Evolutionary conservation across 202 grass and related monocot species (phyloP).

Genomic region (Elaeis oleifera): DNA sequence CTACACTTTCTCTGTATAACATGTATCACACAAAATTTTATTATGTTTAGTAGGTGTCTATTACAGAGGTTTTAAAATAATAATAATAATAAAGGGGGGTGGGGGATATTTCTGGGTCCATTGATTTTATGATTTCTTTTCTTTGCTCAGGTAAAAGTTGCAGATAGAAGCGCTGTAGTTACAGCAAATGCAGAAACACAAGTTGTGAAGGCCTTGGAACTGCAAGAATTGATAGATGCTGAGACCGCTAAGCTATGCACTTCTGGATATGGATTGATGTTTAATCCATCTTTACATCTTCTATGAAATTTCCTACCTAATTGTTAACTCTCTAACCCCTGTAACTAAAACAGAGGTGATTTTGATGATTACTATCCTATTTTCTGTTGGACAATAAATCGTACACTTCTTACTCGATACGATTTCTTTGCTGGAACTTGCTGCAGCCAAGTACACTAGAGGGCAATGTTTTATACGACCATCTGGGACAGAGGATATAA

Average conservation of each 20-base stretch:
- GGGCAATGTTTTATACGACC: constrained; percentile 63
- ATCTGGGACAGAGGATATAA: constrained; percentile 65
- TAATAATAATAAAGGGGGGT: too few relatives aligned
- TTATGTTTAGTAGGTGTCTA: not conserved
- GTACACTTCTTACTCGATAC: too few relatives aligned
- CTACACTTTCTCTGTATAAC: too few relatives aligned
- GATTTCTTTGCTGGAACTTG: not conserved
- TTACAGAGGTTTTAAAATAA: too few relatives aligned
- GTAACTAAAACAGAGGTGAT: too few relatives aligned
- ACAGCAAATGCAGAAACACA: constrained; percentile 55
- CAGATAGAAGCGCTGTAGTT: constrained; percentile 50
- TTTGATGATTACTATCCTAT: too few relatives aligned
- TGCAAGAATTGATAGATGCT: constrained; percentile 58
- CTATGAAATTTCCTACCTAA: too few relatives aligned
- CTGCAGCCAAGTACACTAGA: constrained; percentile 36
- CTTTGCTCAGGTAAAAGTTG: constrained; percentile 66
- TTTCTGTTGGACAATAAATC: too few relatives aligned
- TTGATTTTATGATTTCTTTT: not conserved
- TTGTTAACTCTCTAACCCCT: too few relatives aligned
- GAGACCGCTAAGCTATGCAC: constrained; percentile 34
- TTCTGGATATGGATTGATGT: too few relatives aligned
- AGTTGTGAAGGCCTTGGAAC: constrained; percentile 39
- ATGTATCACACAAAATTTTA: too few relatives aligned
- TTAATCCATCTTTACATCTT: too few relatives aligned
- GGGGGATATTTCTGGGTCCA: not conserved